Evolutionary conservation across 2,329 filamentous ascomycete species (phyloP).

Genomic region (Neofusicoccum umdonicola): DNA sequence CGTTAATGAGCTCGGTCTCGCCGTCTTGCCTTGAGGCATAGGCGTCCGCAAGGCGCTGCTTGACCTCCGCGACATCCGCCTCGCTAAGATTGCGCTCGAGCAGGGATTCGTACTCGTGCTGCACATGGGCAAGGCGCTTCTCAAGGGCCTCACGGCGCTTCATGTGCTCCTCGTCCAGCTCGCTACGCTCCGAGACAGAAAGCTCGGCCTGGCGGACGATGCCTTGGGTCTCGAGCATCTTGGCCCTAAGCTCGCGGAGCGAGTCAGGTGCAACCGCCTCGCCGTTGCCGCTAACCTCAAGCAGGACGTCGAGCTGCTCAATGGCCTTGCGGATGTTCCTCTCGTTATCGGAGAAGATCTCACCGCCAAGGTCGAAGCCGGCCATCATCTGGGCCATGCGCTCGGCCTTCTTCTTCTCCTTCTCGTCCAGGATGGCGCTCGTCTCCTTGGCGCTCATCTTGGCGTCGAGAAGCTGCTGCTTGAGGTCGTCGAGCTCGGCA

Average conservation of each 20-base stretch:
- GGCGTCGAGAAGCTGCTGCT: constrained; percentile 91
- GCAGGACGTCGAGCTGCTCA: constrained; percentile 74
- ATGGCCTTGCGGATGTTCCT: constrained; percentile 79
- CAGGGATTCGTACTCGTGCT: constrained; percentile 80
- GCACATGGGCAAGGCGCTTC: constrained; percentile 67
- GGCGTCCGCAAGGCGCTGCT: constrained; percentile 71
- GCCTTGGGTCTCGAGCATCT: constrained; percentile 83
- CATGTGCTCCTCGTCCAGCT: constrained; percentile 58
- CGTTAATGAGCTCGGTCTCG: constrained; percentile 70
- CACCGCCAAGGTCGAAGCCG: constrained; percentile 88
- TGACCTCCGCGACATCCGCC: constrained; percentile 79
- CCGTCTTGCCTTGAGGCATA: constrained; percentile 73
- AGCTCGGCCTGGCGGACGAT: constrained; percentile 91
- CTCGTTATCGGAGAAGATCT: constrained; percentile 93
- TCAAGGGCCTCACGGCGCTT: constrained; percentile 75
- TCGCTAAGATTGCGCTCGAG: constrained; percentile 76
- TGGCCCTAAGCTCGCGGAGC: constrained; percentile 71
- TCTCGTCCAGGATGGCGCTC: constrained; percentile 85
- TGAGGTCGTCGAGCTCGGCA: constrained; percentile 86
- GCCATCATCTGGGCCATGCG: constrained; percentile 99
- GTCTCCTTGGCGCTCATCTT: constrained; percentile 97
- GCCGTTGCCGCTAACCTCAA: constrained; percentile 72
- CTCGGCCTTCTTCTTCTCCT: constrained; percentile 97
- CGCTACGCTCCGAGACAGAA: constrained; percentile 70
- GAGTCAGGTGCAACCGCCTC: constrained; percentile 80